phyloP scores from a whole-genome alignment of 2,329 filamentous ascomycete species.

The Cephalotrichum gorgonifer region DNA sequence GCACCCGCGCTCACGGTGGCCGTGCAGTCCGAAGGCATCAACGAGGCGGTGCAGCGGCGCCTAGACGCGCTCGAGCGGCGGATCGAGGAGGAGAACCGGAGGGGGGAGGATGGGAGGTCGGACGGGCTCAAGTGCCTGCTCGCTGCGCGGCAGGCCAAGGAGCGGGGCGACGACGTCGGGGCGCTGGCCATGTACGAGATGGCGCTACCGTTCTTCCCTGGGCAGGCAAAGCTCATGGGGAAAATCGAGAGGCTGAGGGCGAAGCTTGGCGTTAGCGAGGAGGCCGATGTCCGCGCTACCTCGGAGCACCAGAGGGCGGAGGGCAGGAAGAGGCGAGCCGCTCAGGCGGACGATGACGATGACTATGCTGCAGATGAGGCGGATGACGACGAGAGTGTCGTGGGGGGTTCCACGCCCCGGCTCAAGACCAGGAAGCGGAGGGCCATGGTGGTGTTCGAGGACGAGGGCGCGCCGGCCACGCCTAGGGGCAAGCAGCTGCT shows the following conservation, averaged over 20 bases:
- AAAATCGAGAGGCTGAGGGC: slow-evolving; percentile 56
- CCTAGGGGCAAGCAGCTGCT: slow-evolving; percentile 54
- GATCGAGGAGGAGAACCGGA: slow-evolving; percentile 54
- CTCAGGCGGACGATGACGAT: slow-evolving; percentile 23
- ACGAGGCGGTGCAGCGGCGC: slow-evolving; percentile 68
- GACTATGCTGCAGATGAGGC: slow-evolving; percentile 29
- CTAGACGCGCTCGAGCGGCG: slow-evolving; percentile 77
- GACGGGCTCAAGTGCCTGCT: slow-evolving; percentile 78
- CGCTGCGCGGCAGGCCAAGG: slow-evolving; percentile 87
- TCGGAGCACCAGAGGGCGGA: slow-evolving; percentile 2
- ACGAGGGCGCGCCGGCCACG: slow-evolving; percentile 31
- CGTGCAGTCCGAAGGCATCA: slow-evolving; percentile 40
- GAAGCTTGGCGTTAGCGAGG: slow-evolving; percentile 29
- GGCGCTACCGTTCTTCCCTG: slow-evolving; percentile 76
- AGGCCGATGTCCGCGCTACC: not conserved
- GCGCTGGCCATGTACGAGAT: slow-evolving; percentile 80
- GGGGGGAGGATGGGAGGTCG: slow-evolving; percentile 58
- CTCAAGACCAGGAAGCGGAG: slow-evolving; percentile 14
- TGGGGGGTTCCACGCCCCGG: slow-evolving; percentile 16
- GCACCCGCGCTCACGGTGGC: slow-evolving; percentile 25
- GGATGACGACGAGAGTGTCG: slow-evolving; percentile 26
- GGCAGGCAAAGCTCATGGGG: slow-evolving; percentile 64
- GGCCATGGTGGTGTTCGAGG: slow-evolving; percentile 15
- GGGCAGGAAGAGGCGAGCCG: slow-evolving; percentile 17
- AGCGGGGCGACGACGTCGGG: slow-evolving; percentile 65